Evolutionary conservation across 176 grass and related monocot species (phyloP), one percentile per base, ranked within the genome.

Genomic region (Dendrocalamus sinicus): DNA sequence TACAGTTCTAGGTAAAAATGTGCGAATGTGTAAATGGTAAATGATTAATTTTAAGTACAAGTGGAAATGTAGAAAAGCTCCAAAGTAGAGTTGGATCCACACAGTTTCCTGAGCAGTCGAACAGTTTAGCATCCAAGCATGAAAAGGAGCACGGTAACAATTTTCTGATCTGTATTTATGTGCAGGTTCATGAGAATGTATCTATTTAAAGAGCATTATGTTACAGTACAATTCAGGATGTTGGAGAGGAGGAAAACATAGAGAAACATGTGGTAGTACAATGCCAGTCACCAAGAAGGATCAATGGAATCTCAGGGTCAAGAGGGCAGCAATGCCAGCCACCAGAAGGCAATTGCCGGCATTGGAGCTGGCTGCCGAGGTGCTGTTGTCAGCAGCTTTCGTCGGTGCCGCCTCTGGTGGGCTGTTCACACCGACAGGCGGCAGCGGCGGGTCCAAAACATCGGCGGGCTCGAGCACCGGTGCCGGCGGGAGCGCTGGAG

Each of bases 401-500:
- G 26, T 70, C 65, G 70, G 71, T 0, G 86, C n/a, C 11, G 70
- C 79, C 51, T 72, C 68, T 32, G 86, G 53, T 20, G 85, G 64
- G 35, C 73, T 46, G 73, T 78, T 70, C 15, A 86, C 86, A 4
- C 70, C 24, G 16, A 94, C 93, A 11, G 90, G 86, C 3, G 96
- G 96, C 68, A 99, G 86, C 28, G 96, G 93, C 14, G 93, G 92
- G 62, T 96, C 96, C 20, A 92, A 40, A 6, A 99, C 77, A 26
- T 99, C 92, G 14, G 61, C 43, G 24, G 84, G 90, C 58, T 92
- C 84, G 7, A 99, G 90, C 79, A 92, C 35, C n/a, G 96, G 93
- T 4, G 91, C 93, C 15, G 93, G 96, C 63, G 81, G 86, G 59
- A 64, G 30, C 24, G 92, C 88, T 22, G 94, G 96, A 35, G 96